These are phyloP conservation scores for Boletus patriciae DNA, from an alignment of 768 basidiomycete species.

Conservation along the genomic window DNA sequence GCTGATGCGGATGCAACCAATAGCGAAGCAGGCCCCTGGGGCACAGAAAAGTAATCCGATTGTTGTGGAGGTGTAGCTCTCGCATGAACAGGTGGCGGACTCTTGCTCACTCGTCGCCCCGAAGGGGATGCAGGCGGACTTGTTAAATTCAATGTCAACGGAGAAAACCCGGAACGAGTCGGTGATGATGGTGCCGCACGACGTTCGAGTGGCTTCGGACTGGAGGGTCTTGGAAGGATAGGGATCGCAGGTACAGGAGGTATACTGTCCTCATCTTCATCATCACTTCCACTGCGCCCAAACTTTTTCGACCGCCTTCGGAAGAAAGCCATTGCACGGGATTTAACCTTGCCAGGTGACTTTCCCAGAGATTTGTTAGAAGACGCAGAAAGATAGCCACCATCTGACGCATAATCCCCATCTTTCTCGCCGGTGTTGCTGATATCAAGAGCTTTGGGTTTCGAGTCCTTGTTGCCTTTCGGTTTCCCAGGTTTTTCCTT, in stretches of 20 bases:
- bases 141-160: constrained; percentile 26
- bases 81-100: constrained; percentile 25
- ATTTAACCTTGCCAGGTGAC: constrained; percentile 28
- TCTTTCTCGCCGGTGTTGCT: constrained; percentile 22
- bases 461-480: constrained; percentile 20
- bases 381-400: constrained; percentile 36
- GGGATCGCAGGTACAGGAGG: constrained; percentile 37
- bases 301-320: constrained; percentile 32
- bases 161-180: constrained; percentile 29
- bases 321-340: constrained; percentile 36
- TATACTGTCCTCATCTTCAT: constrained; percentile 31
- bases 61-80: constrained; percentile 11
- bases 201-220: constrained; percentile 30
- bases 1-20: constrained; percentile 5
- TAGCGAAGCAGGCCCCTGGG: constrained; percentile 14
- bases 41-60: constrained; percentile 3
- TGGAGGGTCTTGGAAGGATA: constrained; percentile 27
- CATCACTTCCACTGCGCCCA: constrained; percentile 23
- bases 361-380: constrained; percentile 34
- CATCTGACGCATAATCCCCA: constrained; percentile 27
- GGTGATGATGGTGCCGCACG: constrained; percentile 26
- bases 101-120: constrained; percentile 25
- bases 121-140: constrained; percentile 20
- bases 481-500: constrained; percentile 22
- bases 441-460: constrained; percentile 16